Percentiles rank a stretch among this genome's conserved stretches.
phyloP scores from a whole-genome alignment of 768 basidiomycete genomes.

The Serendipita sp. region DNA sequence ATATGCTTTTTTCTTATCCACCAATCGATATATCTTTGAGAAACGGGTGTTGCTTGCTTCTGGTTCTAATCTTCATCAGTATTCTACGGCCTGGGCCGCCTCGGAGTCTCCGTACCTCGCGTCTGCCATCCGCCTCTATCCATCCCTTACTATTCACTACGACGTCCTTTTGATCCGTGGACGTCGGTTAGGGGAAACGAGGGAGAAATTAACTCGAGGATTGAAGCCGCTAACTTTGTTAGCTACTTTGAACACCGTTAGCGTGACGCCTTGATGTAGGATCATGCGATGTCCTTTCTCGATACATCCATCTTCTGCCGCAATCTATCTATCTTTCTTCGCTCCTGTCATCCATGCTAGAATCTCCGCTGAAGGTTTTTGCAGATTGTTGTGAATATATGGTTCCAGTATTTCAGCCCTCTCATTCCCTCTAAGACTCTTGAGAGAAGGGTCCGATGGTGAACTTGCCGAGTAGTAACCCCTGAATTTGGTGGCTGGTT shows the following conservation, averaged over 20 bases:
- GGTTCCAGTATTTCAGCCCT: background rate
- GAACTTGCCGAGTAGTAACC: too few relatives aligned
- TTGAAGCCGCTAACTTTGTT: background rate
- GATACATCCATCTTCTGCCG: background rate
- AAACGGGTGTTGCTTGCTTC: background rate
- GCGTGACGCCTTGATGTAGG: background rate
- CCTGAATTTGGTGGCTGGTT: too few relatives aligned
- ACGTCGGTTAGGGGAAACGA: conserved; percentile 68
- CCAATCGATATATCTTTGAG: background rate
- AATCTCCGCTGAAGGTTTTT: too few relatives aligned
- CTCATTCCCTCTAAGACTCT: too few relatives aligned
- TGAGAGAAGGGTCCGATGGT: too few relatives aligned
- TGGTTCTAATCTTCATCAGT: background rate
- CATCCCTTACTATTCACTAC: conserved; percentile 62
- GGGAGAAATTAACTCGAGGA: conserved; percentile 36
- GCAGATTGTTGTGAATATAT: background rate
- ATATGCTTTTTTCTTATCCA: background rate
- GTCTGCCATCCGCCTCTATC: conserved; percentile 22
- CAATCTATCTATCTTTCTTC: background rate
- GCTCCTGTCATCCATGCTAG: too few relatives aligned
- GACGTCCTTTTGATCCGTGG: conserved; percentile 34
- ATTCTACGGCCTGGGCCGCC: background rate
- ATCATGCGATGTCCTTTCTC: background rate
- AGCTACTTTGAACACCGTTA: background rate
- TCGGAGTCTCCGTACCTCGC: background rate